Base-by-base conservation (phyloP, 768 basidiomycete genomes). In the Russula brevipes region DNA sequence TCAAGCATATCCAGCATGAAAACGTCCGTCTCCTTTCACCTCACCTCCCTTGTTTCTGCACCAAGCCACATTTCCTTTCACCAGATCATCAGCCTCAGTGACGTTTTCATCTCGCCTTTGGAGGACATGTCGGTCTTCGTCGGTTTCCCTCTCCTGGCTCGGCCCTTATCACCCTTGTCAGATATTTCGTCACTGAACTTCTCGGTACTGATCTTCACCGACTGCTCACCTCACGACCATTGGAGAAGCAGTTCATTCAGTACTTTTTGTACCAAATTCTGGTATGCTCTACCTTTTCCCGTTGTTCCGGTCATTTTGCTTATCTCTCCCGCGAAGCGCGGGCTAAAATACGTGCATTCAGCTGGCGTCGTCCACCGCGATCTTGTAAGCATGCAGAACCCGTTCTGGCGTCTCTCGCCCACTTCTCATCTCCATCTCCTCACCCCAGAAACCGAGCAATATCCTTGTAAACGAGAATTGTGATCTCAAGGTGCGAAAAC, bases 391-490 rank as follows among this genome's bases (percentile, higher is more conserved):
- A 30, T n/a, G 0, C 30, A 46, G 42, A 39, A 49, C 19, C 33
- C 53, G 30, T 67, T 12, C 56, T 10, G 10, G 39, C 14, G 60
- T 38, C 44, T 46, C 59, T 44, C 42, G 52, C 62, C 57, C 35
- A 47, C 51, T 61, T 9, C 44, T 39, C 59, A 54, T 36, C 33
- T 47, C 67, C 50, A 64, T 44, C 14, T 35, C 19, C 38, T 51
- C 30, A 11, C 36, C 51, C 55, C 70, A 93, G 89, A 99, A 99
- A 88, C 97, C 97, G 9, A 95, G 93, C 73, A 99, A 99, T 75
- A 98, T 99, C 69, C 89, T 99, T 66, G 94, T 99, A 68, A 99
- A 99, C 73, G 97, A 99, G 78, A 99, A 99, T 75, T 99, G 97
- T 73, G 97, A 99, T 76, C 83, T 99, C 69, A 97, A 96, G 85